These are phyloP conservation scores for Nakazawaea anatomiae DNA, from an alignment of 805 yeast species.

Conservation along the genomic window DNA sequence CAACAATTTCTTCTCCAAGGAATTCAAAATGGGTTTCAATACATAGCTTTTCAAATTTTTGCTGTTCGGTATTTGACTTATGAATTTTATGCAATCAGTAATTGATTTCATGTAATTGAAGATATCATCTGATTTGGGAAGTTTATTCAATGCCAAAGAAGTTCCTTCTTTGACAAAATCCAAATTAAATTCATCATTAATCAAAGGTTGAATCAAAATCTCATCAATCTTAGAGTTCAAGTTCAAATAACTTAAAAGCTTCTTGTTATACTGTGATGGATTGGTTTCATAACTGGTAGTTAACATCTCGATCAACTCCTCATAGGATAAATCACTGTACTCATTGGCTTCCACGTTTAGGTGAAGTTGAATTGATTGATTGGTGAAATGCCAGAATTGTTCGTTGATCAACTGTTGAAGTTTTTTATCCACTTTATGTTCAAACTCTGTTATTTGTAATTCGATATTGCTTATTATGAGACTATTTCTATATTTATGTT, in stretches of 20 bases:
- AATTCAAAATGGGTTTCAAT: slow-evolving; percentile 6
- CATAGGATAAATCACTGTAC: slow-evolving; percentile 6
- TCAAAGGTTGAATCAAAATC: slow-evolving; percentile 5
- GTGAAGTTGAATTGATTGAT: neutral
- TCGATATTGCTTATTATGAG: slow-evolving; percentile 3
- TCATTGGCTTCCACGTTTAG: slow-evolving; percentile 4
- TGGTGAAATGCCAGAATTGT: slow-evolving; percentile 3
- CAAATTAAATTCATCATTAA: neutral
- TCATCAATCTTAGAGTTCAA: slow-evolving; percentile 5
- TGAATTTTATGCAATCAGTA: slow-evolving; percentile 1
- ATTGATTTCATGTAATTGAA: neutral
- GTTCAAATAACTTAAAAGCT: neutral
- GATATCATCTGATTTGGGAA: neutral
- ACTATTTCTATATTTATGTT: neutral
- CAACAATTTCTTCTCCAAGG: slow-evolving; percentile 5
- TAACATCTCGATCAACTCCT: slow-evolving; percentile 4
- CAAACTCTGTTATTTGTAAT: neutral
- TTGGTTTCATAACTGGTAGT: neutral
- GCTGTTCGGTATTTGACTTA: slow-evolving; percentile 2
- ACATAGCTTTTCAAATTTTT: neutral
- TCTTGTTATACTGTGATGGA: neutral
- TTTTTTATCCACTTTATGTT: neutral
- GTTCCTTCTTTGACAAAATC: neutral
- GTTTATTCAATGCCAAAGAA: neutral
- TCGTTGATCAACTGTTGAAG: neutral